Conservation (phyloP, 768 basidiomycete genomes). For the Amylocystis lapponica region DNA sequence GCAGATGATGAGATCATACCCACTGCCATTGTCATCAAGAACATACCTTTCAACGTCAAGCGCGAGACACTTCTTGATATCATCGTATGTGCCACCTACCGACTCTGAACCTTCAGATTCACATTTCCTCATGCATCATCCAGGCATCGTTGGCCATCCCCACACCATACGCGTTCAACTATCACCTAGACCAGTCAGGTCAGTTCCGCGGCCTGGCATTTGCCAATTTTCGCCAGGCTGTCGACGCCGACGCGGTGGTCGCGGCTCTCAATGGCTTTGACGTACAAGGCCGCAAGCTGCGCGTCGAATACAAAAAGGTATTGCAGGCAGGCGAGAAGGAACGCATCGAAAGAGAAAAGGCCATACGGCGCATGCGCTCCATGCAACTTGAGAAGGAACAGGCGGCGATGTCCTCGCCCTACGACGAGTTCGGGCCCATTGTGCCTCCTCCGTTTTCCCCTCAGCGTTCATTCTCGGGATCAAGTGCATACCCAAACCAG, state of each 20-base stretch:
- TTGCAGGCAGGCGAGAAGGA: constrained; percentile 99
- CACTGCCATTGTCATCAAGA: constrained; percentile 99
- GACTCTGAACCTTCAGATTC: constrained; percentile 3
- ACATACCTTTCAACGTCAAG: constrained; percentile 99
- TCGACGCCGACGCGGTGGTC: constrained; percentile 92
- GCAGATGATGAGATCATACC: constrained; percentile 92
- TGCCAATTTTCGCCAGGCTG: constrained; percentile 91
- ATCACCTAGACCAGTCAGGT: constrained; percentile 94
- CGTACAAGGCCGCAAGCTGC: constrained; percentile 92
- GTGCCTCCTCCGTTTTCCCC: constrained; percentile 52
- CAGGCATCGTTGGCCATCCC: constrained; percentile 90
- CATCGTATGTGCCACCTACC: constrained; percentile 68
- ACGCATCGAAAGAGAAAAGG: constrained; percentile 97
- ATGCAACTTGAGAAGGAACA: constrained; percentile 93
- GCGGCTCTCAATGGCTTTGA: constrained; percentile 95
- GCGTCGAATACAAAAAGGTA: constrained; percentile 99
- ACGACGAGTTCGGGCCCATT: constrained; percentile 71
- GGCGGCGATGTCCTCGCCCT: constrained; percentile 34
- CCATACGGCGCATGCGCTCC: constrained; percentile 93
- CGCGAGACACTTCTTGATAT: constrained; percentile 94
- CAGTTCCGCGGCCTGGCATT: constrained; percentile 97
- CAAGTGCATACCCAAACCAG: constrained; percentile 51
- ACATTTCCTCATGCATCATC: no score
- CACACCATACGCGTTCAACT: constrained; percentile 98
- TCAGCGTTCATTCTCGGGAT: constrained; percentile 69